Conservation (phyloP, 2,329 filamentous ascomycete genomes). For the Lasiodiplodia gonubiensis region DNA sequence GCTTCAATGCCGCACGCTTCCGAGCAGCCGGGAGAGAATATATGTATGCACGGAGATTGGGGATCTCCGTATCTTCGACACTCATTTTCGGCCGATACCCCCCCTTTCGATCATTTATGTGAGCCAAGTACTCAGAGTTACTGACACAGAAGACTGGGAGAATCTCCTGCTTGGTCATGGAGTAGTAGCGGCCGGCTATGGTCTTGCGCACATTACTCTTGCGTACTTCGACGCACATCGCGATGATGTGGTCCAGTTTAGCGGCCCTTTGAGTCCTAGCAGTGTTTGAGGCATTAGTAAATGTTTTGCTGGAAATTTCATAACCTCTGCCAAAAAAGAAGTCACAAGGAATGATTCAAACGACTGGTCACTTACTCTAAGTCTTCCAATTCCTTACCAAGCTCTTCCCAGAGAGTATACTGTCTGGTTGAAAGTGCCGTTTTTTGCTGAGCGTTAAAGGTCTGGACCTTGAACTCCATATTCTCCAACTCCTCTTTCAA, state of each 20-base stretch:
- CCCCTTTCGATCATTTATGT: conserved; percentile 29
- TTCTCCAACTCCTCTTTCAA: not conserved
- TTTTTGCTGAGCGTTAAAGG: not conserved
- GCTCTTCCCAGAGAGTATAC: not conserved
- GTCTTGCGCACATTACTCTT: conserved; percentile 30
- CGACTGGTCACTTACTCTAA: not conserved
- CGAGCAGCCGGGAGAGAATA: conserved; percentile 31
- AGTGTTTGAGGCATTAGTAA: not conserved
- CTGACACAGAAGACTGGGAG: conserved; percentile 34
- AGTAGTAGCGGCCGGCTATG: conserved; percentile 23
- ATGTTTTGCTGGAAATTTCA: too few species aligned
- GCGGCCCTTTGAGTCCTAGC: too few species aligned
- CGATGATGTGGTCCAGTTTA: not conserved
- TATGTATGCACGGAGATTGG: conserved; percentile 30
- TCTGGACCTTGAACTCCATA: not conserved
- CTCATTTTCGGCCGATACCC: conserved; percentile 26
- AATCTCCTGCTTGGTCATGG: conserved; percentile 25
- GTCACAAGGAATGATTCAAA: not conserved
- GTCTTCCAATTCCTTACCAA: not conserved
- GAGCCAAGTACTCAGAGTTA: conserved; percentile 33
- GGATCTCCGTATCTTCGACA: conserved; percentile 33
- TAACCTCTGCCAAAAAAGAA: not conserved
- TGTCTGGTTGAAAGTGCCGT: not conserved
- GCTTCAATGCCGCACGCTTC: conserved; percentile 25
- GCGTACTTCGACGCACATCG: conserved; percentile 21